Evolutionary conservation across 495 filamentous ascomycete genomes (phyloP).

Genomic region (Xylaria palmicola): DNA sequence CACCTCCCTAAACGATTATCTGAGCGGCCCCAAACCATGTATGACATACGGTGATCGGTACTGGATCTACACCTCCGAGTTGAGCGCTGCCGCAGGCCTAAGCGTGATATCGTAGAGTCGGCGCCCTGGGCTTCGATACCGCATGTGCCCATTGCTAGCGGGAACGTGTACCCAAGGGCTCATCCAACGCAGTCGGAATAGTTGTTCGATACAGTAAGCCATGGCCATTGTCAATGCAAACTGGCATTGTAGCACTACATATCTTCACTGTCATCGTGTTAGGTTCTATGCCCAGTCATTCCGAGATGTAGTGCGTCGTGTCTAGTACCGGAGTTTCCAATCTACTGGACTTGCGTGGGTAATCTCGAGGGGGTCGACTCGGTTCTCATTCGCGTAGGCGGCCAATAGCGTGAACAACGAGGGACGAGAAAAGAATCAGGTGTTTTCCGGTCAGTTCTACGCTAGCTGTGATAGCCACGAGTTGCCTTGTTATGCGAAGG

Average conservation of each 20-base stretch:
- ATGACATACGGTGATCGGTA: neutral
- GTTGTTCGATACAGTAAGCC: neutral
- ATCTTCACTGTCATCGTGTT: conserved; percentile 13
- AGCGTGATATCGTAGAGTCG: too few relatives aligned
- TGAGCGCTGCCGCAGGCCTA: too few relatives aligned
- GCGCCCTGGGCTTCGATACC: neutral
- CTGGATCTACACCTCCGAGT: too few relatives aligned
- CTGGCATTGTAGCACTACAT: conserved; percentile 20
- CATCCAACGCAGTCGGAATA: neutral
- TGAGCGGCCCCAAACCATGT: neutral
- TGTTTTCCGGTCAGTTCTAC: conserved; percentile 1
- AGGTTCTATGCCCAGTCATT: conserved; percentile 17
- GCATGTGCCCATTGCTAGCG: neutral
- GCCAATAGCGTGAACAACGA: conserved; percentile 3
- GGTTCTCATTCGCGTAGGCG: neutral
- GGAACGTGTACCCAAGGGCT: conserved; percentile 3
- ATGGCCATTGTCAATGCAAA: conserved; percentile 9
- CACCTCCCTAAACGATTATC: neutral
- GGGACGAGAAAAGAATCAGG: neutral
- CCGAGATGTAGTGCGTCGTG: conserved; percentile 11
- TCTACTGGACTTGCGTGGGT: conserved; percentile 17
- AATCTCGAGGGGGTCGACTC: neutral
- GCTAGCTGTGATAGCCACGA: conserved; percentile 12
- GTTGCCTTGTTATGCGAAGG: conserved; percentile 7
- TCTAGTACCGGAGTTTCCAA: conserved; percentile 13